Percentiles rank a stretch among this genome's conserved stretches.
phyloP scores from a whole-genome alignment of 2,329 filamentous ascomycete genomes.

The Talaromyces sp. region DNA sequence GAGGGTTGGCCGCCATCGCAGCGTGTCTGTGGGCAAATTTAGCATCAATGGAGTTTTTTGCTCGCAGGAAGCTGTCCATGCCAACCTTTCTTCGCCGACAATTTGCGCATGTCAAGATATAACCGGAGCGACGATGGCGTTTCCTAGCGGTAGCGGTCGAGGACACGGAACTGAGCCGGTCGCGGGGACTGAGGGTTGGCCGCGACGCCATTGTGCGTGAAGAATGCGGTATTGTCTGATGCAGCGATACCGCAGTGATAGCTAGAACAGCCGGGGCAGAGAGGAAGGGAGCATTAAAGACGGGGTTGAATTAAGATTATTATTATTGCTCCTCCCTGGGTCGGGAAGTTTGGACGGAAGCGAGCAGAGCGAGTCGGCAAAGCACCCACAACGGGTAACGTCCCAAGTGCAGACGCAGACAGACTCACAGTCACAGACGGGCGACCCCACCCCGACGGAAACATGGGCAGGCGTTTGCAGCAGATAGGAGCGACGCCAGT shows the following conservation, averaged over 20 bases:
- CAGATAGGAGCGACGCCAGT: neutral
- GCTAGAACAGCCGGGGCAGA: neutral
- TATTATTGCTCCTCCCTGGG: neutral
- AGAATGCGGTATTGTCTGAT: neutral
- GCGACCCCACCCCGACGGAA: neutral
- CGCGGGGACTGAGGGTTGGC: neutral
- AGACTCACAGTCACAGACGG: neutral
- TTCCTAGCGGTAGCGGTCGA: neutral
- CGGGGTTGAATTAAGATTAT: neutral
- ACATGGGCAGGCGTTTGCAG: neutral
- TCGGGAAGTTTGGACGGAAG: neutral
- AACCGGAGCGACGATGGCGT: neutral
- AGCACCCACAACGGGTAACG: neutral
- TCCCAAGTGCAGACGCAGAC: neutral
- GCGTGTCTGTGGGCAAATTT: neutral
- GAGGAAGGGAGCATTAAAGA: neutral
- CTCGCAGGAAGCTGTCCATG: neutral
- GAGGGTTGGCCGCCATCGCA: neutral
- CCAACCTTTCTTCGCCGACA: neutral
- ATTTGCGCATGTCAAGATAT: neutral
- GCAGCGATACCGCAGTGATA: neutral
- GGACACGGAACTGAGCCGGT: neutral
- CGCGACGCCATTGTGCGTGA: neutral
- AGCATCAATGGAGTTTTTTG: neutral
- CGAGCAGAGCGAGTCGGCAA: neutral